Evolutionary conservation across 768 basidiomycete species (phyloP).

Genomic region (Suillus americanus): DNA sequence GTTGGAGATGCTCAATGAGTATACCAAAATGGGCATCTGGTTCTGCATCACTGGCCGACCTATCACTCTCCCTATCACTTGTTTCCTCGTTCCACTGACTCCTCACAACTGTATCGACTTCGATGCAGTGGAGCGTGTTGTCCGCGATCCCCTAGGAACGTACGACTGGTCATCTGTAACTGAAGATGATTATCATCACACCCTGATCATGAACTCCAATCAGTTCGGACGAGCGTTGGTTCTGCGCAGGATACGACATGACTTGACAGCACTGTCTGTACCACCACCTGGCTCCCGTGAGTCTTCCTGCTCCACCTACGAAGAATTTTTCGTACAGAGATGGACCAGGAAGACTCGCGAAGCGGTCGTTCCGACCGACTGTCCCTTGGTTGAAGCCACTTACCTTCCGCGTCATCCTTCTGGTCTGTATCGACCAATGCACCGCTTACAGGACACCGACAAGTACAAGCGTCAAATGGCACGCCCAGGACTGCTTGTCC

Average conservation of each 20-base stretch:
- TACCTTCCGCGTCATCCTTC: constrained; percentile 42
- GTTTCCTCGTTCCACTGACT: constrained; percentile 69
- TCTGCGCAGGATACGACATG: constrained; percentile 57
- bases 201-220: constrained; percentile 55
- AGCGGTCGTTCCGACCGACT: constrained; percentile 49
- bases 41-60: constrained; percentile 62
- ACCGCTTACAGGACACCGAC: constrained; percentile 25
- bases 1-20: constrained; percentile 59
- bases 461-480: constrained; percentile 23
- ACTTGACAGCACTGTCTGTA: constrained; percentile 63
- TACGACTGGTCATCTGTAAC: constrained; percentile 56
- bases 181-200: constrained; percentile 46
- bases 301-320: constrained; percentile 47
- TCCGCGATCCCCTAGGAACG: constrained; percentile 49
- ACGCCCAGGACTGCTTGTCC: constrained; percentile 36
- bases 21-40: constrained; percentile 61
- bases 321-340: constrained; percentile 55
- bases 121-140: constrained; percentile 47
- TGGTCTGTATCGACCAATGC: constrained; percentile 38
- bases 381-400: constrained; percentile 61
- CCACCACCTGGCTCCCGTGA: constrained; percentile 55
- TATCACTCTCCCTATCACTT: constrained; percentile 48
- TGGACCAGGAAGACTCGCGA: constrained; percentile 50
- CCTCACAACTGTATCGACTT: constrained; percentile 54
- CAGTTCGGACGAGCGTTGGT: constrained; percentile 55